These are phyloP conservation scores for Umbilicus rupestris DNA, from an alignment of 164 flowering plant genomes.

Conservation along the genomic window DNA sequence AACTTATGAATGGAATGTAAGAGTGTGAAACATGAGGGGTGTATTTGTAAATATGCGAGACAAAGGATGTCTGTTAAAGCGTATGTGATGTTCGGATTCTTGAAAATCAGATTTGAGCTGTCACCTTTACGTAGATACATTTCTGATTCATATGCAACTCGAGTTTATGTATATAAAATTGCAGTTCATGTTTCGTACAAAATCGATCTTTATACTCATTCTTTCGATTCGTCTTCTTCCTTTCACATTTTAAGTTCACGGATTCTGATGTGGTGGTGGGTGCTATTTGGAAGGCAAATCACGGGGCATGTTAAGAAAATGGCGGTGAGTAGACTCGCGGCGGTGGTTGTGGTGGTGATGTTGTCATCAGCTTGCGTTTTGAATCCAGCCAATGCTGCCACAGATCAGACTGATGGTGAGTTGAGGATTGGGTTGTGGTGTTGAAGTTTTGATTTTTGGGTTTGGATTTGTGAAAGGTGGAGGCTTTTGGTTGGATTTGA, in stretches of 20 bases:
- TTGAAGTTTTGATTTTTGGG: background rate
- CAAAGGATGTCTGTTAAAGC: background rate
- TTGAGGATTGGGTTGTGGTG: background rate
- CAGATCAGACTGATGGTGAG: conserved; percentile 6
- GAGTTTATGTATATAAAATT: background rate
- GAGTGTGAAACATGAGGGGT: no score
- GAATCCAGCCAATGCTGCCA: background rate
- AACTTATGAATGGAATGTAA: no score
- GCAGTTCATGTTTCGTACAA: background rate
- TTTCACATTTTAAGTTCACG: no score
- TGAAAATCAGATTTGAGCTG: conserved; percentile 6
- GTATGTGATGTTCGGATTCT: background rate
- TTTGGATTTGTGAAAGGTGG: background rate
- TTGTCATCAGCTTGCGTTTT: background rate
- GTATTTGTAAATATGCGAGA: no score
- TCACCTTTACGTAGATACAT: background rate
- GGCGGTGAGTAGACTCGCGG: background rate
- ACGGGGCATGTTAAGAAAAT: background rate
- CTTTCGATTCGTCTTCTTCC: background rate
- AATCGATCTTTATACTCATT: background rate
- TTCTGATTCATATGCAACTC: background rate
- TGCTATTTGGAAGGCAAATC: background rate
- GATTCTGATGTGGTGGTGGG: background rate
- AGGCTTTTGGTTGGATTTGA: background rate
- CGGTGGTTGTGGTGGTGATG: background rate